Conservation (phyloP, 768 basidiomycete genomes). For the Lanmaoa pseudosensibilis region DNA sequence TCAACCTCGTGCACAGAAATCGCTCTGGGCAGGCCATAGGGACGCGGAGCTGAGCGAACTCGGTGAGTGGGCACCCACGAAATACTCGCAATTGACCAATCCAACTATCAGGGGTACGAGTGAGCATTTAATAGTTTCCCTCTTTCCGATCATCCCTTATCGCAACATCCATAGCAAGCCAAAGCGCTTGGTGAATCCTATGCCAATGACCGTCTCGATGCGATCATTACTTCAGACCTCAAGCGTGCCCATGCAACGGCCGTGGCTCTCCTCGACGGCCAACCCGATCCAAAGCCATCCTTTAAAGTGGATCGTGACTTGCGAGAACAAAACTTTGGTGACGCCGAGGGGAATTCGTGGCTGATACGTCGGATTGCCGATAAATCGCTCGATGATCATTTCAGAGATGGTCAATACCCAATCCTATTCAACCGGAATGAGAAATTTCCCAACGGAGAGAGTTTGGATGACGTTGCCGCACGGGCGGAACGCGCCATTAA, state of each 20-base stretch:
- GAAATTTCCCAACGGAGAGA: constrained; percentile 73
- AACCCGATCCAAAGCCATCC: constrained; percentile 46
- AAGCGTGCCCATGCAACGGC: constrained; percentile 66
- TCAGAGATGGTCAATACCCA: constrained; percentile 55
- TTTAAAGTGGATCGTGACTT: constrained; percentile 51
- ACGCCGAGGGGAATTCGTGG: constrained; percentile 65
- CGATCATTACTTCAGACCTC: constrained; percentile 67
- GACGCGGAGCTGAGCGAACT: constrained; percentile 76
- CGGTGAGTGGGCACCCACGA: constrained; percentile 44
- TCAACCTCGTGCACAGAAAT: constrained; percentile 31
- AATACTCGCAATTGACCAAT: constrained; percentile 2
- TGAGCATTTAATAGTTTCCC: constrained; percentile 25
- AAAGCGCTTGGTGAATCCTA: constrained; percentile 59
- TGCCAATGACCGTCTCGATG: constrained; percentile 44
- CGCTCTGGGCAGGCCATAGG: constrained; percentile 73
- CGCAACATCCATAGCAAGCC: constrained; percentile 50
- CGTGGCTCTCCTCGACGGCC: constrained; percentile 49
- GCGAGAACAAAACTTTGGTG: constrained; percentile 70
- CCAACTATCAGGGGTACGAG: constrained; percentile 51
- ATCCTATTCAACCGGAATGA: constrained; percentile 43
- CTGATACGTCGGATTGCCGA: constrained; percentile 24
- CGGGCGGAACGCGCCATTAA: constrained; percentile 55
- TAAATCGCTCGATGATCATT: constrained; percentile 45
- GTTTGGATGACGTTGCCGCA: constrained; percentile 55
- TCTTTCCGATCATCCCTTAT: background rate